phyloP scores from a whole-genome alignment of 1,139 yeast genomes.

The Suhomyces coccinellae region DNA sequence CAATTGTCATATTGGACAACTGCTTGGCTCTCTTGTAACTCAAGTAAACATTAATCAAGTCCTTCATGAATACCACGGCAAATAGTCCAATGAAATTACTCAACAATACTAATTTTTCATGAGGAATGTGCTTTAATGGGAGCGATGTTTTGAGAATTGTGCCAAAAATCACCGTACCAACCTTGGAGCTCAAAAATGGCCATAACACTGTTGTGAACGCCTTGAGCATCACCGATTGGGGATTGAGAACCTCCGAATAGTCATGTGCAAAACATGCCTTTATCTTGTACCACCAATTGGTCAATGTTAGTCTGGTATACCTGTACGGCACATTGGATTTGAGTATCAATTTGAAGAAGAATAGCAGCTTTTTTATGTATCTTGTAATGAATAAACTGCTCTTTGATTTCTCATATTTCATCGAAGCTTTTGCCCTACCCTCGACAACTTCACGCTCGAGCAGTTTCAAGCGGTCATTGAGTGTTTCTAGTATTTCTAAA shows the following conservation, averaged over 20 bases:
- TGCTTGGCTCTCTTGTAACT: constrained; percentile 28
- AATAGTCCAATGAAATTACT: constrained; percentile 47
- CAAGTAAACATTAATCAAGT: constrained; percentile 34
- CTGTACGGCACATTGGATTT: constrained; percentile 8
- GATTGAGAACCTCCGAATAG: constrained; percentile 30
- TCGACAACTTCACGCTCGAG: constrained; percentile 3
- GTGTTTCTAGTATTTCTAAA: constrained; percentile 29
- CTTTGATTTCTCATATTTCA: background rate
- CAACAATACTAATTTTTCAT: constrained; percentile 43
- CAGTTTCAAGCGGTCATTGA: constrained; percentile 12
- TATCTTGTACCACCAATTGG: constrained; percentile 22
- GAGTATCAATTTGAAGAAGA: constrained; percentile 3
- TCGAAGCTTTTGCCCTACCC: background rate
- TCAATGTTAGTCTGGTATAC: constrained; percentile 8
- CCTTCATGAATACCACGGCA: constrained; percentile 39
- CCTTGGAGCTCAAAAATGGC: constrained; percentile 42
- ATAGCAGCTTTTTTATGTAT: constrained; percentile 3
- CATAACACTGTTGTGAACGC: constrained; percentile 38
- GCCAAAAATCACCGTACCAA: constrained; percentile 29
- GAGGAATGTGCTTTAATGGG: constrained; percentile 23
- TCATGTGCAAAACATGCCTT: constrained; percentile 40
- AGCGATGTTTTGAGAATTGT: constrained; percentile 12
- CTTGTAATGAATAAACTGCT: background rate
- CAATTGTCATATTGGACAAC: constrained; percentile 15
- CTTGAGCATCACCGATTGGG: constrained; percentile 29